Base-by-base conservation (phyloP, 2,329 filamentous ascomycete species). In the Paecilomyces sp. region DNA sequence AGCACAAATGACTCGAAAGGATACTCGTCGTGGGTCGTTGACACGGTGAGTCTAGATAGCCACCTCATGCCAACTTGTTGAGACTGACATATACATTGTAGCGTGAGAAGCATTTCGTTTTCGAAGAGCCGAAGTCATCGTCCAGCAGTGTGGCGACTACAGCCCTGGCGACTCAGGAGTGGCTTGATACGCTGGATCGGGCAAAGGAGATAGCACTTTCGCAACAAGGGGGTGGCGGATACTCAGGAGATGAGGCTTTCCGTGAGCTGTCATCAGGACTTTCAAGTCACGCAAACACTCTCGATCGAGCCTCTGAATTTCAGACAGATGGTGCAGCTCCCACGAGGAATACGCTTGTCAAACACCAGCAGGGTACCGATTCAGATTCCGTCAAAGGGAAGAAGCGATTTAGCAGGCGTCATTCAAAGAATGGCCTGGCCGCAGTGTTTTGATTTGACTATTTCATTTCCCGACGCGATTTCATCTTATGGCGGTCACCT, bases 391-490 rank as follows among this genome's bases (percentile, higher is more conserved):
- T 82, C 15, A 85, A 84, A 70, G 82, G 82, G 55, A 79, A 81
- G 65, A 86, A 86, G 70, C 76, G 85, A 55, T 97, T 97, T 76
- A 96, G 92, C 77, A 94, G 94, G 77, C 83, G 93, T 66, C 91
- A 96, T 76, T 95, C 90, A 15, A 96, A 95, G 77, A 96, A 91
- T 73, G 92, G 93, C n/a, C 83, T 96, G 55, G 91, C 91, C 30
- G 89, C 92, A 55, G 89, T 91, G 56, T 96, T 97, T 72, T 96
- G 74, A 75, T 60, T 56, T 61, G 60, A 36, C 22, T 51, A 54
- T 31, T 33, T 47, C 50, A 55, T 22, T 6, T 24, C 25, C 55
- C 25, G n/a, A 51, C 13, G 18, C 33, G 31, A 51, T 57, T 24
- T 34, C 18, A 34, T 33, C 34, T 22, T 57, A 13, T 15, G 9